Base-by-base conservation (phyloP, 768 basidiomycete genomes). In the Mycena capillaripes region DNA sequence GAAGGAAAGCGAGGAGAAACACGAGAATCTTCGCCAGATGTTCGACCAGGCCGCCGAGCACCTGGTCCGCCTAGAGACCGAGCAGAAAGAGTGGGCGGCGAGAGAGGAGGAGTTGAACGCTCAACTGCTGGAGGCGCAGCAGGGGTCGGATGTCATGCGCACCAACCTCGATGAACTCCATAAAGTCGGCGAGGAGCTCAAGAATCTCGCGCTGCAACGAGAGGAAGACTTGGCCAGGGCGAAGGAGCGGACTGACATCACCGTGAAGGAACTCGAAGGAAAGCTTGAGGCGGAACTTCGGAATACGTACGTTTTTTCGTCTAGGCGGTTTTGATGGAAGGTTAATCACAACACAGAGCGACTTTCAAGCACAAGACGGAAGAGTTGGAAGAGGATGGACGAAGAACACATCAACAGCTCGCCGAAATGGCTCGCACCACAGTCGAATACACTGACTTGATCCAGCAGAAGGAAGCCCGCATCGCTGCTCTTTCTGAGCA, bases 21-120 rank as follows among this genome's bases (percentile, higher is more conserved):
- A 94, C 70, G 90, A 91, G 68, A 86, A 89, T 17, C 84, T 95
- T 59, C 87, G 90, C 30, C 84, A 88, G 58, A 93, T 92, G 19
- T 96, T 96, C 78, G 92, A 95, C 61, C 87, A 95, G 75, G 95
- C 96, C 23, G 93, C 95, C 1, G 93, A 95, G 73, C 95, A 97
- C 79, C 89, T 97, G 30, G 92, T 94, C 9, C 88, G 92, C 0
- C 82, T 97, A 40, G 97, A 98, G 82, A 82, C 84, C 70, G 93
- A 96, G 76, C 91, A 94, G 77, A 88, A 90, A 66, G 87, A 88
- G 19, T 94, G 92, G 92, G 82, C 82, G 34, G 79, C 80, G 36
- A 85, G 90, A 60, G 96, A 98, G 79, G 80, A 78, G 0, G 92
- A 93, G 65, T 84, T 96, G 6, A 77, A 83, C 7, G 88, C 87